These are phyloP conservation scores for Trichoderma sp. DNA, from an alignment of 2,329 filamentous ascomycete genomes.

Conservation along the genomic window DNA sequence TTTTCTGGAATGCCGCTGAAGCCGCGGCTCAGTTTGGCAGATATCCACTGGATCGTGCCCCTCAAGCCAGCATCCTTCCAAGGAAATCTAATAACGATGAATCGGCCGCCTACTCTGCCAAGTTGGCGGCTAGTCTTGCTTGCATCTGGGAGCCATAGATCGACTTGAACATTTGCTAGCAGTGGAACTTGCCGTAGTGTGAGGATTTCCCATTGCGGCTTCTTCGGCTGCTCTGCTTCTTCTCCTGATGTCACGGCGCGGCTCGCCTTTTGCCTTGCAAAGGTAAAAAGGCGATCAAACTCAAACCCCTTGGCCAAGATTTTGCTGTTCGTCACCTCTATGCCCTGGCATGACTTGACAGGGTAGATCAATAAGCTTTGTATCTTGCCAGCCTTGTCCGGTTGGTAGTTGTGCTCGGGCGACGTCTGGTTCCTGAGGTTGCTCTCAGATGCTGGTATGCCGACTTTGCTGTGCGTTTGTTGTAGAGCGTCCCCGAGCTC, in stretches of 20 bases:
- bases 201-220: constrained; percentile 66
- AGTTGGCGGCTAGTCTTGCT: constrained; percentile 54
- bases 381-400: constrained; percentile 35
- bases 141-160: constrained; percentile 70
- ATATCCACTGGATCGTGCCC: constrained; percentile 47
- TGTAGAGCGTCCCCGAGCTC: constrained; percentile 55
- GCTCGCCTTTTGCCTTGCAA: constrained; percentile 60
- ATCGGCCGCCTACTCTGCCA: constrained; percentile 56
- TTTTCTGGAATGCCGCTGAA: constrained; percentile 56
- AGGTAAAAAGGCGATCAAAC: constrained; percentile 80
- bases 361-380: constrained; percentile 79
- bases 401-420: constrained; percentile 29
- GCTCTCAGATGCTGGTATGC: constrained; percentile 43
- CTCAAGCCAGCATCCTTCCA: constrained; percentile 54
- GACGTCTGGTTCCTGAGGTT: constrained; percentile 38
- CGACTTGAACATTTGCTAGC: constrained; percentile 68
- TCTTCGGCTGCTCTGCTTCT: constrained; percentile 32
- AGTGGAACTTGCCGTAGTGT: constrained; percentile 69
- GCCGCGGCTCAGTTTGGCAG: constrained; percentile 55
- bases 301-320: constrained; percentile 70
- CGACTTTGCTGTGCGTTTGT: constrained; percentile 56
- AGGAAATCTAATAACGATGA: constrained; percentile 68
- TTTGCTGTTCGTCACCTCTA: constrained; percentile 68
- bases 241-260: constrained; percentile 39
- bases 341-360: constrained; percentile 76